Base-by-base conservation (phyloP, 2,329 filamentous ascomycete species). In the Gnomoniopsis smithogilvyi region DNA sequence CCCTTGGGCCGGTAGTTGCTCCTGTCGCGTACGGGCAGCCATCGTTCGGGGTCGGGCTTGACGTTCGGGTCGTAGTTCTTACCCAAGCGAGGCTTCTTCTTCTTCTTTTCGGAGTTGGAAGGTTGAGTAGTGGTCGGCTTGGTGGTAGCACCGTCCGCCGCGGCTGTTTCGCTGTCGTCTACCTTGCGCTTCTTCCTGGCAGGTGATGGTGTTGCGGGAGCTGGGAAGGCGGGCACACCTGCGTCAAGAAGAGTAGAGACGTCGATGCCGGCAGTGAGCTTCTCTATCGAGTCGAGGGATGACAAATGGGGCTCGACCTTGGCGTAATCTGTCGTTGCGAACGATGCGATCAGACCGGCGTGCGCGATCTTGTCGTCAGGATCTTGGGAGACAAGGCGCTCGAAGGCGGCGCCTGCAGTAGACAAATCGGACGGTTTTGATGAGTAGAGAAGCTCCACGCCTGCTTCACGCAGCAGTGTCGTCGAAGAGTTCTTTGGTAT, bases 1-100 rank as follows among this genome's bases (percentile, higher is more conserved):
- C 92, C 92, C 78, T 95, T 96, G 8, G 93, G 92, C 51, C 90
- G 81, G 74, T 96, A 99, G 45, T 86, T 90, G 66, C 90, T 95
- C 59, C 95, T 84, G 72, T 99, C 95, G 54, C 90, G 87, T 68
- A 98, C 79, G 14, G 95, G 94, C 61, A 99, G 76, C 95, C 95
- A 99, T 63, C 95, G 83, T 75, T 99, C 95, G 0, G 92, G 88
- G 72, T 99, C 95, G 36, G 91, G 84, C 64, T 86, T 87, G 79
- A 92, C 96, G 66, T 82, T 85, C 54, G 90, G 83, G 60, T 92
- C 90, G 68, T 85, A 91, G 67, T 87, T 82, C 74, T 91, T 91
- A 34, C 89, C 89, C 67, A 90, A 78, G 51, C 81, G 77, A 38
- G 71, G 81, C 59, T 57, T 78, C 67, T 57, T 78, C 67, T 59